These are phyloP conservation scores for Penicillium pulvis DNA, from an alignment of 495 filamentous ascomycete species.

Conservation along the genomic window DNA sequence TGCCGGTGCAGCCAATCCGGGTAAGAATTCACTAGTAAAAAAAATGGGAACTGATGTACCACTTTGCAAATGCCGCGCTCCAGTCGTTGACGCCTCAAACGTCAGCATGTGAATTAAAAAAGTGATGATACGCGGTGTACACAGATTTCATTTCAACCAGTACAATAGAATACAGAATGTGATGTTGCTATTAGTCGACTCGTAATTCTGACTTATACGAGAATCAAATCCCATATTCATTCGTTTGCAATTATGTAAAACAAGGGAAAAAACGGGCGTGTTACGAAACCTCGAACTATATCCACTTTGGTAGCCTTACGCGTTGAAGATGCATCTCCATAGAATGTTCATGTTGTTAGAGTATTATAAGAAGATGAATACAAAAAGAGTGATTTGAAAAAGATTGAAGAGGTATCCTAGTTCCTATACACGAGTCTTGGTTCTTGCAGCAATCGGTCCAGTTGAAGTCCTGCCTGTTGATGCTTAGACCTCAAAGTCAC, in stretches of 20 bases:
- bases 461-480: constrained; percentile 22
- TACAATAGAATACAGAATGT: not conserved
- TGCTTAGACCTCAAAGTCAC: constrained; percentile 30
- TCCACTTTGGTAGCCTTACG: not conserved
- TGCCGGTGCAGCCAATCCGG: constrained; percentile 16
- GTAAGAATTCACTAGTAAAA: not conserved
- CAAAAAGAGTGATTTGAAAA: not conserved
- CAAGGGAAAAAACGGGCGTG: not conserved
- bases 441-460: constrained; percentile 22
- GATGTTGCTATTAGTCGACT: not conserved
- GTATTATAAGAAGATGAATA: not conserved
- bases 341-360: not conserved
- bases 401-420: too few relatives aligned
- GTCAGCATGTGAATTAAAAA: constrained; percentile 9
- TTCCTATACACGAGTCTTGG: not conserved
- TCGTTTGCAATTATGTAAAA: constrained; percentile 2
- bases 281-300: constrained; percentile 9
- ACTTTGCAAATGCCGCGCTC: not conserved
- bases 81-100: constrained; percentile 2
- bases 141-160: too few relatives aligned
- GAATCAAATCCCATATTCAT: not conserved
- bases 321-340: not conserved
- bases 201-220: not conserved
- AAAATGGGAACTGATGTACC: not conserved
- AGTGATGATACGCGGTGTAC: too few relatives aligned